Base-by-base conservation (phyloP, 768 basidiomycete genomes). In the Termitomyces sp. region DNA sequence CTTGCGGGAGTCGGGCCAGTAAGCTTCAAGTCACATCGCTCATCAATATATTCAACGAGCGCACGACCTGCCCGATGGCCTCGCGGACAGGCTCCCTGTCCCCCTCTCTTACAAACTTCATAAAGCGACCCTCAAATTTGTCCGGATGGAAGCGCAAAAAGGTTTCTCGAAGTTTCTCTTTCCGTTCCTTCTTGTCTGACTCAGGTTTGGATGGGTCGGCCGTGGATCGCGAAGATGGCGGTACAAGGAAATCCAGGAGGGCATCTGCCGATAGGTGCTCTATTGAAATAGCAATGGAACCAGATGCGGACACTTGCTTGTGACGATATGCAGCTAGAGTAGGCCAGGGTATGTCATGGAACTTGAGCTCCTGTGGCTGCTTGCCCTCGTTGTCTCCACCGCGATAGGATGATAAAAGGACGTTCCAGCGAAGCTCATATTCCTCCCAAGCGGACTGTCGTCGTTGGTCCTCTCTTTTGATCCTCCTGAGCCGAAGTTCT, bases 141-240 rank as follows among this genome's bases (percentile, higher is more conserved):
- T 91, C 89, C 2, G 89, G 89, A 65, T 91, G 89, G 66, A 87
- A 91, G 19, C 88, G 83, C 25, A 89, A 68, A 63, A 89, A 76
- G 0, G 85, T 78, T 69, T 89, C 88, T 62, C 85, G 74, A 44
- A 89, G 63, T 59, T 77, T 84, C 19, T 89, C 85, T 65, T 80
- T 85, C 47, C 76, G 72, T 34, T 73, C 75, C 65, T 77, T 81
- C 67, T 75, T 80, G 34, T 67, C 66, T 21, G 57, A 57, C 19
- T 70, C 72, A 48, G 58, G 5, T 37, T 53, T 52, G 23, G 27
- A 21, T 8, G 55, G 39, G 35, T 53, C 65, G 21, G 60, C 51
- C 19, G 51, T 46, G 43, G 60, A 52, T 44, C 54, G 42, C 1
- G 52, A 48, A 14, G 44, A 49, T 27, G 40, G 58, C 2, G 78